A percentile compares a stretch with the other conserved stretches of the same genome.
These are phyloP conservation scores for Beauveria australis DNA, from an alignment of 2,329 filamentous ascomycete genomes.

Conservation along the genomic window DNA sequence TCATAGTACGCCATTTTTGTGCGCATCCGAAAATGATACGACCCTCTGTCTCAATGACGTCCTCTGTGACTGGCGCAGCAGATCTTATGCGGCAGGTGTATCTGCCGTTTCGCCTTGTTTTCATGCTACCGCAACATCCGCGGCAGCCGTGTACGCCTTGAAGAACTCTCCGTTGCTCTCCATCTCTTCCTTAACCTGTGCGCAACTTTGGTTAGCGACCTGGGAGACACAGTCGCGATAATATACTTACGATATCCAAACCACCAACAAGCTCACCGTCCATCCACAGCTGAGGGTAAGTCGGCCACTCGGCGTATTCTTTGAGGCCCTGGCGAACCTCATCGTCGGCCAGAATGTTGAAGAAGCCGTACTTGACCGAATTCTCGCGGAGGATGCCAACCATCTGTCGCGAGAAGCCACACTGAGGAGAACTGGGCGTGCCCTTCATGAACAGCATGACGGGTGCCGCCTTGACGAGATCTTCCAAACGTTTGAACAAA, in stretches of 20 bases:
- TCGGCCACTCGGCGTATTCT: conserved; percentile 97
- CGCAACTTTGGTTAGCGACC: not conserved
- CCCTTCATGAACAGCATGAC: conserved; percentile 99
- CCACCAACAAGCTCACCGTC: conserved; percentile 86
- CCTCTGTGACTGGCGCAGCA: not conserved
- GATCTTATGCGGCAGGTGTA: not conserved
- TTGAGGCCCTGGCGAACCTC: conserved; percentile 95
- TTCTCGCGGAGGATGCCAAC: conserved; percentile 82
- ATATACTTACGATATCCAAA: conserved; percentile 76
- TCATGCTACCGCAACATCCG: conserved; percentile 30
- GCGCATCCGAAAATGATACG: not conserved
- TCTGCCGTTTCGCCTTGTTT: conserved; percentile 14
- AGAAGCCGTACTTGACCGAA: conserved; percentile 94
- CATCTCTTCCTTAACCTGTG: conserved; percentile 86
- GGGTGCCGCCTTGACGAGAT: conserved; percentile 88
- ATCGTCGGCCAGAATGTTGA: conserved; percentile 96
- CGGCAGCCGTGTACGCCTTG: conserved; percentile 56
- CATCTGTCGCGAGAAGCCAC: conserved; percentile 86
- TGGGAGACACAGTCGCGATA: not conserved
- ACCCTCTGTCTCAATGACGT: not conserved
- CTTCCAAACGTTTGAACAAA: conserved; percentile 67
- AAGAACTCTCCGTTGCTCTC: conserved; percentile 78
- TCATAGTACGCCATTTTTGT: not conserved
- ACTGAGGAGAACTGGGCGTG: conserved; percentile 79
- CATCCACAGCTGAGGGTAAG: conserved; percentile 91